Evolutionary conservation across 2,329 filamentous ascomycete genomes (phyloP).

Genomic region (Sporothrix schenckii): DNA sequence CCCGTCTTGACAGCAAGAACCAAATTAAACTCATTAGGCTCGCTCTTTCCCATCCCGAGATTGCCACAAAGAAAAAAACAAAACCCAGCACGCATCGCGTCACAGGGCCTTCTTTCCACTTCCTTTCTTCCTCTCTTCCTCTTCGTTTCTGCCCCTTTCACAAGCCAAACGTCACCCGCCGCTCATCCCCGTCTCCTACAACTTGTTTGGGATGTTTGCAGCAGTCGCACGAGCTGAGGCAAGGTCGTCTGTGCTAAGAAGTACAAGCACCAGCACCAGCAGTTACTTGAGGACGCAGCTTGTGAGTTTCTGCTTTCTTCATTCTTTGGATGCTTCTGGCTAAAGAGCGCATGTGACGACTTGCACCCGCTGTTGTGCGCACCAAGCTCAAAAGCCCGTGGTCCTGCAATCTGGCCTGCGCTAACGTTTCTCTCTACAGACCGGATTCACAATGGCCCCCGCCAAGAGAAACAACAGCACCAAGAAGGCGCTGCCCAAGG

Average conservation of each 20-base stretch:
- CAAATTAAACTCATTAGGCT: slow-evolving; percentile 24
- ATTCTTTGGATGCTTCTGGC: background rate
- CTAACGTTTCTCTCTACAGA: slow-evolving; percentile 23
- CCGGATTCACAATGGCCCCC: slow-evolving; percentile 53
- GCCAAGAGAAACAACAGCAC: slow-evolving; percentile 61
- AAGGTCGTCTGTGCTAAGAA: slow-evolving; percentile 43
- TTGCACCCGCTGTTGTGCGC: background rate
- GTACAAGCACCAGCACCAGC: slow-evolving; percentile 34
- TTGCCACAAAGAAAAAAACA: slow-evolving; percentile 12
- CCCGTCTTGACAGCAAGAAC: slow-evolving; percentile 15
- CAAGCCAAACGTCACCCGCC: slow-evolving; percentile 1
- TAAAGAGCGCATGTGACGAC: background rate
- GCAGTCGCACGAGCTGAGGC: slow-evolving; percentile 45
- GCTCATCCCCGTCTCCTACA: slow-evolving; percentile 10
- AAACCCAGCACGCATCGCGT: slow-evolving; percentile 21
- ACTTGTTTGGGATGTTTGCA: slow-evolving; percentile 44
- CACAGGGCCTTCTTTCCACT: background rate
- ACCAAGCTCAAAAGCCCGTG: background rate
- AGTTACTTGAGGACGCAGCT: slow-evolving; percentile 35
- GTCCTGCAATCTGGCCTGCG: background rate
- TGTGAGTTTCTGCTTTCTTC: slow-evolving; percentile 22
- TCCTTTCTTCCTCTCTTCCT: background rate
- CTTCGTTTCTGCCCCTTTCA: background rate
- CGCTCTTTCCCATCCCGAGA: slow-evolving; percentile 24
- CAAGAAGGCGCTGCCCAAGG: slow-evolving; percentile 36